Conservation (phyloP, 2,329 filamentous ascomycete species). For the Clarireedia sp. region DNA sequence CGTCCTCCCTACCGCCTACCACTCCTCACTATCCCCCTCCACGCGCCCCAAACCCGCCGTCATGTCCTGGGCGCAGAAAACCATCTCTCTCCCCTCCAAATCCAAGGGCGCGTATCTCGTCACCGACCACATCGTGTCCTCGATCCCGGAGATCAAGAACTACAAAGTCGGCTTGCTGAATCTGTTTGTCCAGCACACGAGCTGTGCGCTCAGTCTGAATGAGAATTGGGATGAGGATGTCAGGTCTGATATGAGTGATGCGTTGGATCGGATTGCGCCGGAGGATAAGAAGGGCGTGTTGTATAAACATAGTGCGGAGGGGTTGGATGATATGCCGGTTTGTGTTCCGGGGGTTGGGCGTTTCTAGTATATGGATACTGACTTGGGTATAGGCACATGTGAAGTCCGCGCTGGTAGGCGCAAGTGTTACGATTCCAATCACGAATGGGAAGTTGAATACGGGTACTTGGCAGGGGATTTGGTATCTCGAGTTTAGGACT, state of each 20-base stretch:
- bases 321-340: conserved; percentile 88
- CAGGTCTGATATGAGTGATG: conserved; percentile 82
- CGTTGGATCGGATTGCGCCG: conserved; percentile 81
- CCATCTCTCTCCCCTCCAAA: conserved; percentile 68
- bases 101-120: conserved; percentile 83
- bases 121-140: conserved; percentile 63
- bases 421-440: conserved; percentile 86
- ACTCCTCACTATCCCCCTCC: conserved; percentile 35
- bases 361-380: too few relatives aligned
- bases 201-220: conserved; percentile 82
- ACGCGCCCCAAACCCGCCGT: conserved; percentile 19
- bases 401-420: conserved; percentile 82
- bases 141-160: conserved; percentile 69
- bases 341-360: conserved; percentile 21
- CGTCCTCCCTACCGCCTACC: conserved; percentile 23
- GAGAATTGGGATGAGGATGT: conserved; percentile 87
- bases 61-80: conserved; percentile 78
- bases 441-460: conserved; percentile 68
- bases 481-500: conserved; percentile 84
- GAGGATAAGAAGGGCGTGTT: conserved; percentile 68
- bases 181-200: conserved; percentile 93
- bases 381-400: conserved; percentile 62
- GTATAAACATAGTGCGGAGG: conserved; percentile 84
- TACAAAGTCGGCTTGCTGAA: conserved; percentile 85
- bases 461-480: conserved; percentile 80